Evolutionary conservation across 2,329 filamentous ascomycete species (phyloP), one percentile per base, ranked within the genome.

Genomic region (Ustulina deusta): DNA sequence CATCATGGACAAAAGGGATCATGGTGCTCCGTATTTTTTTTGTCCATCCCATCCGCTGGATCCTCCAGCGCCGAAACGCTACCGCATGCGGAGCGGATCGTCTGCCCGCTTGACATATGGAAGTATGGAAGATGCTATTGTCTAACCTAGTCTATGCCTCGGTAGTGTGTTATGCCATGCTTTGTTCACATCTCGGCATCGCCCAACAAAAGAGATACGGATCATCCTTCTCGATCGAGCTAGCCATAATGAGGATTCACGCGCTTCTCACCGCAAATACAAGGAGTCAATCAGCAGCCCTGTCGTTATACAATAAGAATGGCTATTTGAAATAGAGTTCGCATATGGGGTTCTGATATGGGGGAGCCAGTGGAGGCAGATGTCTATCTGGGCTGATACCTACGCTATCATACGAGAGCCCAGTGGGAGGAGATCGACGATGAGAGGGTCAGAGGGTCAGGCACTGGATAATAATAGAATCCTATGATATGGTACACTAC

Each of bases 391-490:
- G 20, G 38, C 49, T 49, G n/a, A 46, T 46, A 46, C 42, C n/a
- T n/a, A 9, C 40, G 42, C 42, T n/a, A 48, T n/a, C 25, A 34
- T 34, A 65, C 25, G 48, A 36, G 27, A 52, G 54, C 29, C 6
- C n/a, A n/a, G n/a, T 32, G 34, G 10, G 15, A 49, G n/a, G 17
- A 52, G 61, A 64, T 64, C 55, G 25, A 38, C 61, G 15, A 13
- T 3, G 36, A 17, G 54, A 52, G 17, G 22, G 7, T 40, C n/a
- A 36, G 51, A 38, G 38, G n/a, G n/a, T 38, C 38, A 34, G 48
- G 40, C 3, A 51, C 20, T 2, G 32, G 56, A 51, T 60, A 64
- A 20, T 54, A 25, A 55, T 55, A 55, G 51, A 22, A 55, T 55
- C 51, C 51, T 20, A 20, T 32, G 51, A 22, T 29, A 49, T 27